Evolutionary conservation across 176 grass and related monocot genomes (phyloP).

Genomic region (Coix lacrymajobi): DNA sequence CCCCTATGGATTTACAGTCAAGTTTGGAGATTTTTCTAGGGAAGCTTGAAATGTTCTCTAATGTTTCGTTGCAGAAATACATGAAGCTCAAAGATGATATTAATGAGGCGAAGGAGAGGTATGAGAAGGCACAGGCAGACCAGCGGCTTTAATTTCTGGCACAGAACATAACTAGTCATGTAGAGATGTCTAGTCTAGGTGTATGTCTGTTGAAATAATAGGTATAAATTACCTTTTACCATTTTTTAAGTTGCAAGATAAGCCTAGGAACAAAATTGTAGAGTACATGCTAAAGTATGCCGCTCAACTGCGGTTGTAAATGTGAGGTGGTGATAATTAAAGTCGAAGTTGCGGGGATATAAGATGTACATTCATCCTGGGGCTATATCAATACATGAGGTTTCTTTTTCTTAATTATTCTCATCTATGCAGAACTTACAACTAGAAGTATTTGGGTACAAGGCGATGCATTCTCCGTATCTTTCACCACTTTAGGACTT

Average conservation of each 20-base stretch:
- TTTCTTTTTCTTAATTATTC: not conserved
- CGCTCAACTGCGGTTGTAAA: slow-evolving; percentile 37
- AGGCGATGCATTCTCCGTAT: not conserved
- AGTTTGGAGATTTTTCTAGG: slow-evolving; percentile 57
- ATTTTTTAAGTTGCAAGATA: slow-evolving; percentile 34
- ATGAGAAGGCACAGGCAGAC: slow-evolving; percentile 28
- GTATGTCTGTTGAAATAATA: slow-evolving; percentile 33
- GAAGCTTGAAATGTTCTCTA: slow-evolving; percentile 50
- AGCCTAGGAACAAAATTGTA: slow-evolving; percentile 35
- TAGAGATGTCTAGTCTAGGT: slow-evolving; percentile 26
- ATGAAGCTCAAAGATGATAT: slow-evolving; percentile 34
- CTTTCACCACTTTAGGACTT: not conserved
- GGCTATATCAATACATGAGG: slow-evolving; percentile 34
- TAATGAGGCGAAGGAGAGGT: slow-evolving; percentile 16
- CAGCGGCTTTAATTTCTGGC: slow-evolving; percentile 20
- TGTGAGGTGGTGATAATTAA: slow-evolving; percentile 34
- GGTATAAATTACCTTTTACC: slow-evolving; percentile 9
- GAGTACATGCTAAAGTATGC: slow-evolving; percentile 5
- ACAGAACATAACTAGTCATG: slow-evolving; percentile 3
- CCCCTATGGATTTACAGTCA: slow-evolving; percentile 55
- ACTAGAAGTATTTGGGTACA: not conserved
- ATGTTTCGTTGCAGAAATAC: slow-evolving; percentile 50
- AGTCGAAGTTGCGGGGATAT: not conserved
- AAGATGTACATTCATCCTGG: slow-evolving; percentile 36
- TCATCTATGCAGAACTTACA: not conserved